These are phyloP conservation scores for Ensete ventricosum DNA, from an alignment of 176 grass and related monocot species.

Conservation along the genomic window DNA sequence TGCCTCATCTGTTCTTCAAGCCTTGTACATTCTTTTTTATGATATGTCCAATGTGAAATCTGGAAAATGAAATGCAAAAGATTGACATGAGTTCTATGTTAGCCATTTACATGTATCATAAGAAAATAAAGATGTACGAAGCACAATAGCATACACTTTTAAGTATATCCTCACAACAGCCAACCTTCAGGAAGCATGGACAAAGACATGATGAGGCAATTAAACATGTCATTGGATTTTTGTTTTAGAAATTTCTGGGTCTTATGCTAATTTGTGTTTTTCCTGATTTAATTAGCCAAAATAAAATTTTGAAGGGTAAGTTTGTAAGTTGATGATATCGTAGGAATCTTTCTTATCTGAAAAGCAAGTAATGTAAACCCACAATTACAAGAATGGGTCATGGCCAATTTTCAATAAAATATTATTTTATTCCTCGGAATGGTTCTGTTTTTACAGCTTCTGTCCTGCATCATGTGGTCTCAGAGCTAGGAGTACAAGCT, in stretches of 20 bases:
- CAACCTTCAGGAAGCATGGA: background rate
- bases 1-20: conserved; percentile 63
- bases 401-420: no score
- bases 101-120: background rate
- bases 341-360: no score
- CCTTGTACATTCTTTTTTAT: conserved; percentile 85
- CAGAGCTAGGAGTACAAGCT: no score
- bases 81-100: background rate
- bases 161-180: background rate
- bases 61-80: conserved; percentile 25
- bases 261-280: no score
- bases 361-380: background rate
- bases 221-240: no score
- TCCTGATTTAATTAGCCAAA: no score
- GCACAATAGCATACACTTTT: background rate
- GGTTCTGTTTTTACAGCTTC: background rate
- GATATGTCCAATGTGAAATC: conserved; percentile 62
- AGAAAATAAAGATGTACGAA: background rate
- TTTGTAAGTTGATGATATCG: no score
- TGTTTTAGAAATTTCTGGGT: no score
- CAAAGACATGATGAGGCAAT: background rate
- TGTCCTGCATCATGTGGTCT: no score
- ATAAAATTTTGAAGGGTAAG: no score
- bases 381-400: no score
- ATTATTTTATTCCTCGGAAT: background rate